These are phyloP conservation scores for Diaporthe eres DNA, from an alignment of 2,329 filamentous ascomycete species.

Conservation along the genomic window DNA sequence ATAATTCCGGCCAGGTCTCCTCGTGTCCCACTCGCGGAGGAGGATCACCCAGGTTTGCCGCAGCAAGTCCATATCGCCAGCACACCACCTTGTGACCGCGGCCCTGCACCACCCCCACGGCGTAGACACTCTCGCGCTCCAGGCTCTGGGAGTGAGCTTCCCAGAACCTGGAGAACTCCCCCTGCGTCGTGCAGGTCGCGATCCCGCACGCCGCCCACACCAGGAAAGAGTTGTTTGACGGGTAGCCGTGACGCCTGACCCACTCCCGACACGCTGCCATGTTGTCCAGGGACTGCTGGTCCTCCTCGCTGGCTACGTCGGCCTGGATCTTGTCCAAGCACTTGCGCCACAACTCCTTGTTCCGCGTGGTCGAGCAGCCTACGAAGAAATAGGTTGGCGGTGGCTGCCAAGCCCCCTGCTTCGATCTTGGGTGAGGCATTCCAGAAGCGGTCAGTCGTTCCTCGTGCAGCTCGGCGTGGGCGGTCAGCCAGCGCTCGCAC, in stretches of 20 bases:
- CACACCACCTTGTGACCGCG: background rate
- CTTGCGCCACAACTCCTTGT: background rate
- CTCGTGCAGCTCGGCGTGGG: background rate
- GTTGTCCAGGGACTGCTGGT: background rate
- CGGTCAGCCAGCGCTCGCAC: background rate
- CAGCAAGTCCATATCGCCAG: slow-evolving; percentile 1
- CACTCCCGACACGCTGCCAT: background rate
- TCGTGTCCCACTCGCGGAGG: background rate
- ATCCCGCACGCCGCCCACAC: slow-evolving; percentile 13
- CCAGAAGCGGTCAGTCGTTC: too few species aligned
- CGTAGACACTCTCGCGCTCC: background rate
- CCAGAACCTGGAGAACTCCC: slow-evolving; percentile 2
- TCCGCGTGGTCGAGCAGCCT: background rate
- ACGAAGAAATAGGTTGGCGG: background rate
- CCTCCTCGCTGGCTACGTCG: background rate
- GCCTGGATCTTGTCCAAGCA: background rate
- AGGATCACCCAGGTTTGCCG: background rate
- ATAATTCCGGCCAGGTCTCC: slow-evolving; percentile 1
- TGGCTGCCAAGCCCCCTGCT: background rate
- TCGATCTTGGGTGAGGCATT: background rate
- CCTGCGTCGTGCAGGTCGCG: background rate
- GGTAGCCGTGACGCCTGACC: background rate
- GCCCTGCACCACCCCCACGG: background rate
- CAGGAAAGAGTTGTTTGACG: background rate
- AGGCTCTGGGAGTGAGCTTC: background rate